phyloP scores from a whole-genome alignment of 441 rosid genomes.

The Hura crepitans region DNA sequence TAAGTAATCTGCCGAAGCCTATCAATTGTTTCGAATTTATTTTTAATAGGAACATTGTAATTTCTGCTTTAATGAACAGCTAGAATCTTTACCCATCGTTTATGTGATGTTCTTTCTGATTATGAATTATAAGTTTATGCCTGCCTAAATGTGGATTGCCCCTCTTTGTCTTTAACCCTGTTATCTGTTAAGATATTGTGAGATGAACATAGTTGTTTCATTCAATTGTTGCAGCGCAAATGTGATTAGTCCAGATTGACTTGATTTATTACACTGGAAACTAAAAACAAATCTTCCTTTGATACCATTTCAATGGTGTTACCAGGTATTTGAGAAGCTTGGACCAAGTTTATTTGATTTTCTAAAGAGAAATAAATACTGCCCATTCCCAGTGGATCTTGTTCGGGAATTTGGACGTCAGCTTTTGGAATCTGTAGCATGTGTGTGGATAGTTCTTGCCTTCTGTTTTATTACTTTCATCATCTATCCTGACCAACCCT shows the following conservation, averaged over 20 bases:
- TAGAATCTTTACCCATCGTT: neutral
- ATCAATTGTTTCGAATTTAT: conserved; percentile 11
- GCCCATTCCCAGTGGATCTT: conserved; percentile 87
- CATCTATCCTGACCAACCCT: conserved; percentile 25
- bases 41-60: neutral
- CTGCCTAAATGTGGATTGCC: neutral
- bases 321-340: conserved; percentile 97
- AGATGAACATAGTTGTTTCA: neutral
- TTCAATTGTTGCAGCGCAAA: conserved; percentile 8
- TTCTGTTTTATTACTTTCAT: conserved; percentile 24
- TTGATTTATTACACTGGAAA: conserved; percentile 36
- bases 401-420: conserved; percentile 91
- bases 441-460: conserved; percentile 70
- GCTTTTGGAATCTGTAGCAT: conserved; percentile 97
- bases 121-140: neutral
- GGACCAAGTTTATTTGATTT: conserved; percentile 95
- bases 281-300: conserved; percentile 60
- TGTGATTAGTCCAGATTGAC: conserved; percentile 29
- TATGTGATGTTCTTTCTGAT: neutral
- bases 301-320: conserved; percentile 67
- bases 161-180: neutral
- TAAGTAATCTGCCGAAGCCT: conserved; percentile 42
- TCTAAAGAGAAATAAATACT: conserved; percentile 87
- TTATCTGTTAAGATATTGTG: neutral
- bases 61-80: neutral